phyloP scores from a whole-genome alignment of 2,329 filamentous ascomycete species.

The Xylariaceae sp. region DNA sequence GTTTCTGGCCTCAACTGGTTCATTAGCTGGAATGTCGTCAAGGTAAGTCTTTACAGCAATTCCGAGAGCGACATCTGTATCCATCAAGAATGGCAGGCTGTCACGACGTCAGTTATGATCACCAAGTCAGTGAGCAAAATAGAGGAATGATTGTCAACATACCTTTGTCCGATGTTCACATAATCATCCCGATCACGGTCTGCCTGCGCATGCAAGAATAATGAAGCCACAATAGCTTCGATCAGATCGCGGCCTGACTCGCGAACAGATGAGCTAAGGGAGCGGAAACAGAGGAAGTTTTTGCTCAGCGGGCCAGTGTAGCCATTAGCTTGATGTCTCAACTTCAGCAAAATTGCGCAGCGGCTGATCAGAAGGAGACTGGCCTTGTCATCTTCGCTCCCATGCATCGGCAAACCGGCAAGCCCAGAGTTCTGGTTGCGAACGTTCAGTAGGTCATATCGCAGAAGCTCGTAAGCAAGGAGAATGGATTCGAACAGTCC shows the following conservation, averaged over 20 bases:
- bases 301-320: constrained; percentile 94
- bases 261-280: constrained; percentile 74
- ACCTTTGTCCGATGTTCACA: constrained; percentile 69
- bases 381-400: constrained; percentile 67
- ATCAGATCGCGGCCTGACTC: constrained; percentile 76
- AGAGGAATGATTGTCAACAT: constrained; percentile 17
- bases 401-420: constrained; percentile 52
- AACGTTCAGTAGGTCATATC: constrained; percentile 71
- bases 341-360: constrained; percentile 75
- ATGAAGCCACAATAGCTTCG: constrained; percentile 74
- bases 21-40: constrained; percentile 62
- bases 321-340: constrained; percentile 79
- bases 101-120: constrained; percentile 14
- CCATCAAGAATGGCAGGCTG: constrained; percentile 63
- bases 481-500: constrained; percentile 72
- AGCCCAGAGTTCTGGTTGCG: constrained; percentile 55
- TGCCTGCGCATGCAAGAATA: constrained; percentile 78
- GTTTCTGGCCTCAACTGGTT: constrained; percentile 46
- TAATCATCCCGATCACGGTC: constrained; percentile 65
- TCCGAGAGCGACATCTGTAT: constrained; percentile 71
- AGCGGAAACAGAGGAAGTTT: constrained; percentile 81
- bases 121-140: constrained; percentile 5
- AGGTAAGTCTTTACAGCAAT: constrained; percentile 78
- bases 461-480: constrained; percentile 79
- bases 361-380: constrained; percentile 81